Base-by-base conservation (phyloP, 148 eudicot species). In the Vaccinium vitisidaea region DNA sequence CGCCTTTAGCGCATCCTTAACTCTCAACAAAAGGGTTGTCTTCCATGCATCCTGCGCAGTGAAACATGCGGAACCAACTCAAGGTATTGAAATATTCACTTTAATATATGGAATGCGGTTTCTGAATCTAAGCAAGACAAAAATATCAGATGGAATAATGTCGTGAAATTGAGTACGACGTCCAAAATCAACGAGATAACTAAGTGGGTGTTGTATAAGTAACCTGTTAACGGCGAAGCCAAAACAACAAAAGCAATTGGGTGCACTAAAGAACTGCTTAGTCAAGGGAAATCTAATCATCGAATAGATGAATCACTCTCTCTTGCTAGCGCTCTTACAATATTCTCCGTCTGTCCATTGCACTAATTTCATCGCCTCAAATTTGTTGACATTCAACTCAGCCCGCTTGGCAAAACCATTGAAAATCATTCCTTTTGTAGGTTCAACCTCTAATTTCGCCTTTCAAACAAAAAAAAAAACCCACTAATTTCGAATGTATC, bases 21-120 rank as follows among this genome's bases (percentile, higher is more conserved):
- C 98, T 91, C 98, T 93, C 78, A 94, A 90, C 48, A 95, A 90
- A 74, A 95, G 98, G 27, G 98, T 95, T 12, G 98, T 95, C 89
- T 91, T 94, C 98, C 94, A 93, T 25, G 92, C 92, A 88, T 95
- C 98, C 98, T 95, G 82, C 65, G 36, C 53, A 76, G 48, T 59
- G 67, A 70, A 69, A 79, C n/a, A 43, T 56, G 69, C 2, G 52
- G 49, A 73, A 13, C 23, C 67, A 74, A 53, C 46, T 6, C 13
- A 71, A 46, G 32, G 0, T 18, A 53, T 36, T 54, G 69, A 32
- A 73, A 73, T 32, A 9, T 65, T 81, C 46, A 18, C 48, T 49
- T 65, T 27, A 14, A n/a, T 25, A 69, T 8, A 48, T 49, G 16
- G 36, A 49, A 50, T 23, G 79, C 13, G 4, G 56, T 18, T 21